These are phyloP conservation scores for Populus hybrid DNA, from an alignment of 441 rosid genomes.

Conservation along the genomic window DNA sequence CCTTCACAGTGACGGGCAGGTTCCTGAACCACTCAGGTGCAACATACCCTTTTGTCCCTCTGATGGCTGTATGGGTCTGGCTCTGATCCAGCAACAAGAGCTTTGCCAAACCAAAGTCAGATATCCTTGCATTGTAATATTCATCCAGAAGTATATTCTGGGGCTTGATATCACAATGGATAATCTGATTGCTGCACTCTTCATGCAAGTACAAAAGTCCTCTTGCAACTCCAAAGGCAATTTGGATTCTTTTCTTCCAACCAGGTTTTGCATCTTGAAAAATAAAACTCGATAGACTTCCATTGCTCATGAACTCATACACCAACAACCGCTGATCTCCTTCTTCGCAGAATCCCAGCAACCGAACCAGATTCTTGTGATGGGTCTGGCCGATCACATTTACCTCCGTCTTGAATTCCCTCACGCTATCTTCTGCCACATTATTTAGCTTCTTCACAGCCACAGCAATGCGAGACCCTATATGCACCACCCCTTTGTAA, in stretches of 20 bases:
- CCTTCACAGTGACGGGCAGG: slow-evolving; percentile 45
- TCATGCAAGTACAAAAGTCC: no score
- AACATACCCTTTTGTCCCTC: slow-evolving; percentile 47
- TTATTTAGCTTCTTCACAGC: slow-evolving; percentile 33
- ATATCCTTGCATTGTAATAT: no score
- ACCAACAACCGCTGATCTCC: slow-evolving; percentile 37
- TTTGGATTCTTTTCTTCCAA: no score
- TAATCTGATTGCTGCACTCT: no score
- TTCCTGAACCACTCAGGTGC: slow-evolving; percentile 47
- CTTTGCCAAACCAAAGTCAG: not conserved
- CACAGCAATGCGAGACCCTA: not conserved
- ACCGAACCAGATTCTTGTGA: slow-evolving; percentile 28
- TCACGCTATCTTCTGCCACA: slow-evolving; percentile 4
- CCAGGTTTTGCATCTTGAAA: no score
- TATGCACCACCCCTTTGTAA: slow-evolving; percentile 23
- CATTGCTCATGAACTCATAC: slow-evolving; percentile 45
- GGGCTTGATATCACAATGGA: no score
- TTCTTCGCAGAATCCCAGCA: slow-evolving; percentile 42
- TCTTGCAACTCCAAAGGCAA: no score
- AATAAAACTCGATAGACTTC: slow-evolving; percentile 26
- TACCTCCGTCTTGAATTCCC: slow-evolving; percentile 34
- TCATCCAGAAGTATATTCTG: no score
- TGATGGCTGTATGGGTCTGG: slow-evolving; percentile 26
- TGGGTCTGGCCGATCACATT: slow-evolving; percentile 7
- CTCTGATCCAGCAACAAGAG: slow-evolving; percentile 39